A percentile compares a stretch with the other conserved stretches of the same genome.
phyloP scores from a whole-genome alignment of 305 asterid genomes.

The Rubia occidens region DNA sequence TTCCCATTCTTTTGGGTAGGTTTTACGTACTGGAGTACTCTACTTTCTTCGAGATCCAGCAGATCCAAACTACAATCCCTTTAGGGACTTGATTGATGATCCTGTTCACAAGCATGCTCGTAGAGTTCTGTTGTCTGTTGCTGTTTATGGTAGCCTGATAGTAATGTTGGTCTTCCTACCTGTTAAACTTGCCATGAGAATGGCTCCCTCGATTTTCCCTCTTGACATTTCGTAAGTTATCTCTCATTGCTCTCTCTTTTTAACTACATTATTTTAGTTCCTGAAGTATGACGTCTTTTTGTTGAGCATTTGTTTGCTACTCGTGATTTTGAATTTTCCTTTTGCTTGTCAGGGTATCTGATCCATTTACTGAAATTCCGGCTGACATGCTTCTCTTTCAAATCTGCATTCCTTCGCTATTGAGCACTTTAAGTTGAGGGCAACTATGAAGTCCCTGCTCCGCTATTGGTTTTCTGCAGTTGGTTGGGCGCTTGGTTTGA shows the following conservation, averaged over 20 bases:
- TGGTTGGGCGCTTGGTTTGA: conserved; percentile 93
- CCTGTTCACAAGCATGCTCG: conserved; percentile 99
- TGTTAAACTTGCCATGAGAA: conserved; percentile 89
- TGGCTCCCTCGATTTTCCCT: conserved; percentile 85
- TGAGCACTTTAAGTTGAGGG: conserved; percentile 85
- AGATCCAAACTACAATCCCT: conserved; percentile 96
- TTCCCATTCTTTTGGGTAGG: conserved; percentile 35
- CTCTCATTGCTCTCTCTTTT: conserved; percentile 5
- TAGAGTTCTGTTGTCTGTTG: conserved; percentile 84
- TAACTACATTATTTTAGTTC: neutral
- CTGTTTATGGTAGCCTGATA: conserved; percentile 92
- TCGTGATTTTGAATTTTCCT: neutral
- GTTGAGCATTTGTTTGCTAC: neutral
- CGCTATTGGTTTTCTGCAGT: conserved; percentile 91
- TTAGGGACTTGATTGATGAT: conserved; percentile 95
- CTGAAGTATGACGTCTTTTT: neutral
- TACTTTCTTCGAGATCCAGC: conserved; percentile 98
- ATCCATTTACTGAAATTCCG: conserved; percentile 96
- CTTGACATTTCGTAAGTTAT: conserved; percentile 84
- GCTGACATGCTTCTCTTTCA: conserved; percentile 96
- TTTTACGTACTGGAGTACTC: conserved; percentile 82
- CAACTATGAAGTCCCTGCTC: conserved; percentile 78
- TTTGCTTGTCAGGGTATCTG: conserved; percentile 64
- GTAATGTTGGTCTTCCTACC: conserved; percentile 96
- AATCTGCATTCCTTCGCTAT: conserved; percentile 95